These are phyloP conservation scores for Allium fistulosum DNA, from an alignment of 106 monocot species.

Conservation along the genomic window DNA sequence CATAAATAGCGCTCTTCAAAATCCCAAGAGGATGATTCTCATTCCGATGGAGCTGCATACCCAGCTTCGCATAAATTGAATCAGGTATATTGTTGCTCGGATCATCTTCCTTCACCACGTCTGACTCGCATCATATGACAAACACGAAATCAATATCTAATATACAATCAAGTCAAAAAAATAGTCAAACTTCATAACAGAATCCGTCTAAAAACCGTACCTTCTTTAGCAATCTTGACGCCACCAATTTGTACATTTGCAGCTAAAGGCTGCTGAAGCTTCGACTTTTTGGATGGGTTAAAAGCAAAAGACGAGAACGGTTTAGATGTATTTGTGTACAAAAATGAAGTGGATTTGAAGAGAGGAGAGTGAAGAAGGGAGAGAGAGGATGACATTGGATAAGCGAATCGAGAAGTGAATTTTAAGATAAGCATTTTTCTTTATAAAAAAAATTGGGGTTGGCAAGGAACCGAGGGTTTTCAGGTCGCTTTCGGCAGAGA, in stretches of 20 bases:
- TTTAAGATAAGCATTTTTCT: neutral
- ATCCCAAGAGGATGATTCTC: conserved; percentile 89
- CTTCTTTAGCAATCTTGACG: conserved; percentile 63
- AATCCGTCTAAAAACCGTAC: conserved; percentile 15
- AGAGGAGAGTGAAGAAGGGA: conserved; percentile 8
- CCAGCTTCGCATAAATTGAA: conserved; percentile 74
- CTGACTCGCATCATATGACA: conserved; percentile 20
- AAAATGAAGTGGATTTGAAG: conserved; percentile 7
- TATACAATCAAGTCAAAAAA: conserved; percentile 10
- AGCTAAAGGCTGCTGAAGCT: conserved; percentile 21
- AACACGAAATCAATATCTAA: conserved; percentile 2
- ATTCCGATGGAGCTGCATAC: conserved; percentile 85
- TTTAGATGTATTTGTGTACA: conserved; percentile 5
- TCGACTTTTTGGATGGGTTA: conserved; percentile 24
- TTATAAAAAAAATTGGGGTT: neutral
- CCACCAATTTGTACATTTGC: conserved; percentile 75
- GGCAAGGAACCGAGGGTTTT: neutral
- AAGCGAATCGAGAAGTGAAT: neutral
- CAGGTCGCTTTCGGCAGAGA: neutral
- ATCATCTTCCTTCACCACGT: conserved; percentile 87
- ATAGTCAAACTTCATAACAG: neutral
- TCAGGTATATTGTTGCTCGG: conserved; percentile 92
- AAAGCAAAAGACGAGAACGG: conserved; percentile 9
- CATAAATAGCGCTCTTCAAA: conserved; percentile 79
- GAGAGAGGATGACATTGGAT: conserved; percentile 4